Percentiles rank a stretch among this genome's conserved stretches.
Conservation (phyloP, 768 basidiomycete genomes). For the Leccinum broughii region DNA sequence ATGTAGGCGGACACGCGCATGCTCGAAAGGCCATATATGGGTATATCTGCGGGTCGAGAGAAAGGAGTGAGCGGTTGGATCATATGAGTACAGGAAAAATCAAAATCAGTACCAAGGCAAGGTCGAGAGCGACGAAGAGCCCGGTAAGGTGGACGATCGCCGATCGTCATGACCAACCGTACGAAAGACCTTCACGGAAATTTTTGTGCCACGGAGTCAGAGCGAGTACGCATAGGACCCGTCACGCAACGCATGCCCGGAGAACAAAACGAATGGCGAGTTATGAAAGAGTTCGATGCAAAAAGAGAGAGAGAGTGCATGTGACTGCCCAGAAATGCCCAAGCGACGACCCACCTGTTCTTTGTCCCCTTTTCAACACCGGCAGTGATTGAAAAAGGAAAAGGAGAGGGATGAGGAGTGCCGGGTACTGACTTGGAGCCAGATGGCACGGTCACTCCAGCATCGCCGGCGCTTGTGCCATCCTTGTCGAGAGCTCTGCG, state of each 20-base stretch:
- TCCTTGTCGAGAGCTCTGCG: conserved; percentile 7
- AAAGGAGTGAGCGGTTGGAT: conserved; percentile 8
- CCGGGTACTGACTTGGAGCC: conserved; percentile 20
- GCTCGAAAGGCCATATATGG: conserved; percentile 98
- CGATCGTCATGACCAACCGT: neutral
- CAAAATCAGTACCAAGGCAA: neutral
- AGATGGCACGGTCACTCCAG: conserved; percentile 3
- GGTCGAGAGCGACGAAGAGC: neutral
- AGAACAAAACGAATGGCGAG: neutral
- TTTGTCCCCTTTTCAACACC: conserved; percentile 93
- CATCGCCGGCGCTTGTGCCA: neutral
- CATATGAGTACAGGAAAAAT: neutral
- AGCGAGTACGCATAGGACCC: neutral
- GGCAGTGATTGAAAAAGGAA: conserved; percentile 95
- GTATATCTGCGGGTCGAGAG: conserved; percentile 60
- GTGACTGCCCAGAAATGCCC: neutral
- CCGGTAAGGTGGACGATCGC: conserved; percentile 8
- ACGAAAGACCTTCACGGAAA: neutral
- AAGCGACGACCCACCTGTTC: conserved; percentile 65
- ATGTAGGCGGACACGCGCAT: conserved; percentile 79
- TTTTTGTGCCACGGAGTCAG: neutral
- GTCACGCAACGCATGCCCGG: neutral
- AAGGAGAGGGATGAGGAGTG: conserved; percentile 16
- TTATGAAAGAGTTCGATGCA: neutral
- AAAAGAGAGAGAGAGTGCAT: neutral